phyloP scores from a whole-genome alignment of 495 filamentous ascomycete species.

The Hyaloscypha finlandica region DNA sequence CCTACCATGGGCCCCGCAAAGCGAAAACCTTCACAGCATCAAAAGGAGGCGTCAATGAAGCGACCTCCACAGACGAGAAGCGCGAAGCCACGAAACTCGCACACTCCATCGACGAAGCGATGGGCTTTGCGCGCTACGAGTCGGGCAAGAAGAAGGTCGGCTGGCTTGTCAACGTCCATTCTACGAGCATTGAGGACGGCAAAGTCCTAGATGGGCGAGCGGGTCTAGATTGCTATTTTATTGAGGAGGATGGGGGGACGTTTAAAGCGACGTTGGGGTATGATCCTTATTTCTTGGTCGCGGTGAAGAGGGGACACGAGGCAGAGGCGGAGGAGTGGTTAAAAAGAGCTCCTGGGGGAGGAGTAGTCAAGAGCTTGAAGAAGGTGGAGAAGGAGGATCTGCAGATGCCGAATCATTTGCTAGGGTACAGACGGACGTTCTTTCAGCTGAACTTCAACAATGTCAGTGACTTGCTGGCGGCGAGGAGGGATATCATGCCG shows the following conservation, averaged over 20 bases:
- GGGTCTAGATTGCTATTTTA: slow-evolving; percentile 95
- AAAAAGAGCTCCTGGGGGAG: slow-evolving; percentile 77
- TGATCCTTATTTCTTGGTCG: slow-evolving; percentile 94
- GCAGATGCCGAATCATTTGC: slow-evolving; percentile 91
- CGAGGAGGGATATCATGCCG: slow-evolving; percentile 79
- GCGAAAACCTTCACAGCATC: slow-evolving; percentile 77
- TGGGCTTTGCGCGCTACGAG: slow-evolving; percentile 93
- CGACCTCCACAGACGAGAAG: slow-evolving; percentile 82
- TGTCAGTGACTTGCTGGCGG: slow-evolving; percentile 79
- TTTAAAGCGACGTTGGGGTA: slow-evolving; percentile 98
- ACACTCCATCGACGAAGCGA: slow-evolving; percentile 87
- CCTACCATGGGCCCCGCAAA: slow-evolving; percentile 53
- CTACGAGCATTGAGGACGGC: slow-evolving; percentile 82
- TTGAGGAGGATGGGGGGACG: slow-evolving; percentile 87
- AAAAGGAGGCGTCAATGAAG: slow-evolving; percentile 59
- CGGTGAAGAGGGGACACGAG: slow-evolving; percentile 84
- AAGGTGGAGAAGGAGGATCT: slow-evolving; percentile 91
- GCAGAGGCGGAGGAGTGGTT: slow-evolving; percentile 96
- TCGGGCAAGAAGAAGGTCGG: slow-evolving; percentile 81
- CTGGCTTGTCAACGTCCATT: slow-evolving; percentile 95
- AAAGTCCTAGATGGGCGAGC: slow-evolving; percentile 68
- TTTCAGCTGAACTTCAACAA: slow-evolving; percentile 86
- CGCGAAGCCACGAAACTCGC: slow-evolving; percentile 81
- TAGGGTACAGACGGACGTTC: slow-evolving; percentile 87
- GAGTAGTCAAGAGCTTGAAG: slow-evolving; percentile 74